Evolutionary conservation across 768 basidiomycete species (phyloP).

Genomic region (Macrolepiota albuminosa): DNA sequence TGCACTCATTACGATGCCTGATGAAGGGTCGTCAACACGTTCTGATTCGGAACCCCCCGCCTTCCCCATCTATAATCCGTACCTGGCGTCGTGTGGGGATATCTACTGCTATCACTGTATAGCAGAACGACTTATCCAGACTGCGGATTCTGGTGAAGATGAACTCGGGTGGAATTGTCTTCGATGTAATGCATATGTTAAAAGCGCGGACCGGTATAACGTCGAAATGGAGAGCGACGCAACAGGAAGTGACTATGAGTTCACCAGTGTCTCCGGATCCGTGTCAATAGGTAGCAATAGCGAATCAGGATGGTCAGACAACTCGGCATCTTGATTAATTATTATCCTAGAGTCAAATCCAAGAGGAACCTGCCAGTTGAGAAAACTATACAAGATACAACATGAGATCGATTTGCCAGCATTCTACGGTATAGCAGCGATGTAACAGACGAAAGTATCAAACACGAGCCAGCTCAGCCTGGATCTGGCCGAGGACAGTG

Average conservation of each 20-base stretch:
- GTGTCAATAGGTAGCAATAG: constrained; percentile 51
- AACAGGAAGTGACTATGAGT: constrained; percentile 54
- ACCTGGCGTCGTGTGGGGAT: constrained; percentile 80
- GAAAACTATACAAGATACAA: background rate
- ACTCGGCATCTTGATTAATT: constrained; percentile 6
- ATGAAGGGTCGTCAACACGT: constrained; percentile 17
- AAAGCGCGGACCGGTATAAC: constrained; percentile 55
- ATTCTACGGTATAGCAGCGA: background rate
- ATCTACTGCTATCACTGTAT: constrained; percentile 94
- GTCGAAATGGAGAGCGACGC: constrained; percentile 34
- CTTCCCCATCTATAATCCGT: constrained; percentile 76
- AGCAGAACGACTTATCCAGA: constrained; percentile 72
- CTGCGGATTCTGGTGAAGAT: constrained; percentile 59
- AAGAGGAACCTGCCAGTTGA: background rate
- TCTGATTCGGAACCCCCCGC: constrained; percentile 41
- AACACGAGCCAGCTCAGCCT: constrained; percentile 38
- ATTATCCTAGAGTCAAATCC: background rate
- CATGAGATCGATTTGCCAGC: background rate
- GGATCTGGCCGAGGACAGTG: constrained; percentile 67
- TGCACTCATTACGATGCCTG: constrained; percentile 19
- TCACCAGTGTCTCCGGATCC: constrained; percentile 56
- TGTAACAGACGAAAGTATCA: constrained; percentile 5
- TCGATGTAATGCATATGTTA: constrained; percentile 66
- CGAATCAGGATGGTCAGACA: constrained; percentile 39
- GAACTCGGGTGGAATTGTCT: constrained; percentile 75